Evolutionary conservation across 2,329 filamentous ascomycete genomes (phyloP), one percentile per base, ranked within the genome.

Genomic region (Talaromyces sp.): DNA sequence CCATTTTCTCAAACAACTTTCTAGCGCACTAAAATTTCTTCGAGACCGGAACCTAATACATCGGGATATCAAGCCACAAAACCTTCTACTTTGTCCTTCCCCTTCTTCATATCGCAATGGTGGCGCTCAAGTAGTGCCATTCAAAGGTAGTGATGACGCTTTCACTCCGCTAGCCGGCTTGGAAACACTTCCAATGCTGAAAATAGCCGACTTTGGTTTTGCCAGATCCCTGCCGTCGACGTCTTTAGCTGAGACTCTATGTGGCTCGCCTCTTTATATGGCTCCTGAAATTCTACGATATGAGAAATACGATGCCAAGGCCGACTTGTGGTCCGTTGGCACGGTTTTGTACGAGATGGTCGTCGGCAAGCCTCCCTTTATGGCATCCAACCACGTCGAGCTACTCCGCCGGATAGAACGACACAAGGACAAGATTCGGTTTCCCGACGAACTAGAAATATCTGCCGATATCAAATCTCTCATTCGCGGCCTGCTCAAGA

Each of bases 171-270:
- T 87, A 25, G 87, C 87, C 25, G 94, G 94, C 7, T 78, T 99
- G 31, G 81, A 84, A 55, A 94, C 91, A 17, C 76, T 99, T 41
- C 94, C 94, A 4, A 95, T 97, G 88, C 84, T 99, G 60, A 99
- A 99, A 77, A 87, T 99, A 66, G 94, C 94, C 58, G 94, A 99
- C 76, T 99, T 99, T 70, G 94, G 94, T n/a, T 99, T 99, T 71
- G 94, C 94, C 57, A 86, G 94, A 57, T 91, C 95, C 57, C 78
- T 99, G 51, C 93, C 94, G 1, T 86, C 89, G 7, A 96, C 93
- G 0, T 93, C 92, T 5, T 81, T 99, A 62, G 94, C 94, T 10
- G 94, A 99, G 72, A 99, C 94, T 0, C 84, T 99, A 0, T 99
- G 94, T 73, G 94, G 94, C 17, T 97, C 94, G 11, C 94, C 94